Base-by-base conservation (phyloP, 331 rosid species). In the Malus hybrid region DNA sequence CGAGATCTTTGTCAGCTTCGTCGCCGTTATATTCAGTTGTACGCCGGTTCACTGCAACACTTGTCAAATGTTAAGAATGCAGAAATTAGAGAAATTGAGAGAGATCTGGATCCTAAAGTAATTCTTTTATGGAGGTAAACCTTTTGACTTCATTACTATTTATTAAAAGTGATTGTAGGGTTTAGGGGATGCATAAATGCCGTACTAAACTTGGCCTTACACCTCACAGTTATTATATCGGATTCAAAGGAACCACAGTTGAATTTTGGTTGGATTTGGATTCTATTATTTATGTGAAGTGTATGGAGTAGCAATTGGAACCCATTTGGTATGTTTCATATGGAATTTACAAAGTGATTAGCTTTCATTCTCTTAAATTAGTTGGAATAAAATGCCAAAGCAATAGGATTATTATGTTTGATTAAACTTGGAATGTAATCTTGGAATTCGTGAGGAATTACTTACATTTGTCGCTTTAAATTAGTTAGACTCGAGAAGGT, bases 91-190 rank as follows among this genome's bases (percentile, higher is more conserved):
- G 92, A 92, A 87, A 92, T 92, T 61, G 99, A 95, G 86, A 89
- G 79, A 78, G 97, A 95, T 85, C 93, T 95, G 66, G 96, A 92
- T 85, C 85, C 97, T 7, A 92, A 90, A 88, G 99, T 95, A 65
- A 89, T 95, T 80, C 96, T 95, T 84, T 83, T 95, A 70, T 95
- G 99, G 99, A 95, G 99, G 99, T 94, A 71, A 50, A 28, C 62
- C 22, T 59, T 15, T 15, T 29, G 19, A n/a, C 13, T 65, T 56
- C 29, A 18, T 59, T 34, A 6, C 12, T 15, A 12, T 68, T 19
- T 44, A 44, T 69, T 33, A 18, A 65, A 31, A 65, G 9, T 31
- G 48, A 65, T 31, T 65, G 14, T 65, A 32, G 22, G 10, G 34
- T 65, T 65, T 6, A 65, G 69, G 46, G 24, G 24, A 65, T 39